These are phyloP conservation scores for Starmerella apis DNA, from an alignment of 805 yeast genomes.

Conservation along the genomic window DNA sequence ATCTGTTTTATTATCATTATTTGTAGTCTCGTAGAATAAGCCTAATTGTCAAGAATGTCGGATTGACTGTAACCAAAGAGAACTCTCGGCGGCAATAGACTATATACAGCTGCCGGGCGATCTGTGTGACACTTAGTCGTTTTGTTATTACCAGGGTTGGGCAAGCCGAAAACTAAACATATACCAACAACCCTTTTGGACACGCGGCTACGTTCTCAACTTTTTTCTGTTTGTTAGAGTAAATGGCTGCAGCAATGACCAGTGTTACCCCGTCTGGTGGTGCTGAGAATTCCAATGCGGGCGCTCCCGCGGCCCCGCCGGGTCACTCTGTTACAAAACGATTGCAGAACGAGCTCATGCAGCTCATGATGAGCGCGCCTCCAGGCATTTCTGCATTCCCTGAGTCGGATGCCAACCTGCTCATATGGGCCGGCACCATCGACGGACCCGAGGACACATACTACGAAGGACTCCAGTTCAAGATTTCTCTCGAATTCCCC, in stretches of 20 bases:
- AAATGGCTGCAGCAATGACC: slow-evolving; percentile 15
- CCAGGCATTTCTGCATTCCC: slow-evolving; percentile 50
- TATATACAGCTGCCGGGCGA: not conserved
- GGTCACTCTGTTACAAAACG: slow-evolving; percentile 43
- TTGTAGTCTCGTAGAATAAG: too few relatives aligned
- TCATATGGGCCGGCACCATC: slow-evolving; percentile 48
- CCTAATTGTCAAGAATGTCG: too few relatives aligned
- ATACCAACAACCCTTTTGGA: not conserved
- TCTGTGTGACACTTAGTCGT: slow-evolving; percentile 3
- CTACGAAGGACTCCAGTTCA: slow-evolving; percentile 45
- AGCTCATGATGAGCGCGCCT: slow-evolving; percentile 41
- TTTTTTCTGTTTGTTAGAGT: not conserved
- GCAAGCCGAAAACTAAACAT: slow-evolving; percentile 3
- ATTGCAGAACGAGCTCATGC: slow-evolving; percentile 44
- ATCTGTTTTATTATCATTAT: too few relatives aligned
- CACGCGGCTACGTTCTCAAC: not conserved
- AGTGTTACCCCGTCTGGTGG: not conserved
- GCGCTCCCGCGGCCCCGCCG: slow-evolving; percentile 27
- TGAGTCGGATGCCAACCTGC: slow-evolving; percentile 41
- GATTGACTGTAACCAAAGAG: too few relatives aligned
- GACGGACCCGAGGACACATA: slow-evolving; percentile 50
- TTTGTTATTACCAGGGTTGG: slow-evolving; percentile 8
- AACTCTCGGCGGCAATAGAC: slow-evolving; percentile 1
- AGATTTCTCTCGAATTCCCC: slow-evolving; percentile 43
- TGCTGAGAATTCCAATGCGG: not conserved